Base-by-base conservation (phyloP, 2,329 filamentous ascomycete genomes). In the Lachnellula hyalina region DNA sequence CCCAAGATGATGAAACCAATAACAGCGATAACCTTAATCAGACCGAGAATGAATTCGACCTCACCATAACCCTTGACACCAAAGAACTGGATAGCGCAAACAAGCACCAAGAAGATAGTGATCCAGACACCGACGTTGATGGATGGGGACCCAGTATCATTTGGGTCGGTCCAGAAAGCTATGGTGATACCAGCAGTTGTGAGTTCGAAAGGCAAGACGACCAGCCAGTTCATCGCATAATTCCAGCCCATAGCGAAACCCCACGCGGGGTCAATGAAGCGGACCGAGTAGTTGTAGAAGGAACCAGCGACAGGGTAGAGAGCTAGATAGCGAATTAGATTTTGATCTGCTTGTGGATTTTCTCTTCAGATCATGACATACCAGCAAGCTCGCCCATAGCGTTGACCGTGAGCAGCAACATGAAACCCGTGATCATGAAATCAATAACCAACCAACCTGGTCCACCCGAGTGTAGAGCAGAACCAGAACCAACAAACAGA, bases 221-320 rank as follows among this genome's bases (percentile, higher is more conserved):
- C 80, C 3, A 95, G 78, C 92, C 92, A 96, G 72, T 95, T 89
- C 61, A 96, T 71, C 3, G 89, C 89, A 69, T 96, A 95, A 66
- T 86, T 96, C 90, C 90, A 96, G 19, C 90, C 91, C 88, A 96
- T 94, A 45, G 90, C 89, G 66, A 96, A 96, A 0, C 91, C 91
- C 90, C 90, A 96, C 0, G 90, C 91, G 1, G 92, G 92, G 66
- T 96, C 91, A n/a, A 97, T 75, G 66, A 97, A 96, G 9, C 93
- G 84, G 25, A 90, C 96, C 12, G 91, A 94, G 74, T 93, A 96
- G 17, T 90, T 86, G 2, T 90, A 90, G 69, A 96, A 96, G 11
- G 90, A 94, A 54, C 93, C 93, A 34, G 92, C 89, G 34, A 96
- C 87, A 8, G 93, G 93, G 65, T 93, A 96, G n/a, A 92, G 46